Conservation (phyloP, 2,329 filamentous ascomycete genomes). For the Rutstroemia sydowiana region DNA sequence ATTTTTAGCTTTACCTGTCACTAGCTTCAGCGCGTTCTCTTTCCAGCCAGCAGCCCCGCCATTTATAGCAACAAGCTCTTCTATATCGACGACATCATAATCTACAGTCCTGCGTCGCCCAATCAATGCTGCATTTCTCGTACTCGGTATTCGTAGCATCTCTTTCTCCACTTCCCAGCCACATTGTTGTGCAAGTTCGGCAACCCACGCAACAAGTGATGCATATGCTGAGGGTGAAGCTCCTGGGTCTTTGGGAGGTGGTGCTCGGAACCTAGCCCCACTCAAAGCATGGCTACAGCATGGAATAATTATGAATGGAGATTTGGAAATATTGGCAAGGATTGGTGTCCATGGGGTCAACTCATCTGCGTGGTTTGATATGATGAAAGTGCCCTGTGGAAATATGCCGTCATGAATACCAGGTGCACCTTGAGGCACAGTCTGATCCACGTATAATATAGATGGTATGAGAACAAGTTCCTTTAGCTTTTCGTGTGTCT, state of each 20-base stretch:
- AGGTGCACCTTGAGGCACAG: slow-evolving; percentile 18
- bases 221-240: slow-evolving; percentile 64
- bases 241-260: slow-evolving; percentile 35
- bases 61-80: slow-evolving; percentile 41
- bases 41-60: slow-evolving; percentile 51
- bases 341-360: slow-evolving; percentile 93
- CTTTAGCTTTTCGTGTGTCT: slow-evolving; percentile 42
- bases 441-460: slow-evolving; percentile 16
- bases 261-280: slow-evolving; percentile 66
- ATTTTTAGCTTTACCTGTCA: slow-evolving; percentile 37
- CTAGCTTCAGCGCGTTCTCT: slow-evolving; percentile 53
- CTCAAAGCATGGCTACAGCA: slow-evolving; percentile 88
- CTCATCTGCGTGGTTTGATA: slow-evolving; percentile 96
- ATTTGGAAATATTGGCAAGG: slow-evolving; percentile 65
- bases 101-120: slow-evolving; percentile 43
- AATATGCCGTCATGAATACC: slow-evolving; percentile 58
- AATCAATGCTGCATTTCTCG: slow-evolving; percentile 75
- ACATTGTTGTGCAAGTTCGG: slow-evolving; percentile 60
- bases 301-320: slow-evolving; percentile 86
- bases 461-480: slow-evolving; percentile 55
- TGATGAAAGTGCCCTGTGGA: slow-evolving; percentile 71
- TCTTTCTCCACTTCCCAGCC: slow-evolving; percentile 76
- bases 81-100: slow-evolving; percentile 34
- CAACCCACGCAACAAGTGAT: slow-evolving; percentile 73
- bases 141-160: slow-evolving; percentile 85